Evolutionary conservation across 169 alveolate genomes (phyloP).

Genomic region (Plasmodium coatneyi): DNA sequence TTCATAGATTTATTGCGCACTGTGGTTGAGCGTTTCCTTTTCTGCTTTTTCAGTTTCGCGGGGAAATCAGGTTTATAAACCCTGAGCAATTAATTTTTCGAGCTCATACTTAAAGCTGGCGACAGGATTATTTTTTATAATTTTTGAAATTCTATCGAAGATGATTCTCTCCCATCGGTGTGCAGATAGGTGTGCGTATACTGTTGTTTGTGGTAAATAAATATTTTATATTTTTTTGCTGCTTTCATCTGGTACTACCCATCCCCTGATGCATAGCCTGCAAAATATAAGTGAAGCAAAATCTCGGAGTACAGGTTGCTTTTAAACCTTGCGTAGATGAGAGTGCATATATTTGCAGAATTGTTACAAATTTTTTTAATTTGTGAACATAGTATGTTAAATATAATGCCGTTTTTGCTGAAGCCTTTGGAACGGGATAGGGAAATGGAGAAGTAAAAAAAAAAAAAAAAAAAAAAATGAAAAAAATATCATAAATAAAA

Average conservation of each 20-base stretch:
- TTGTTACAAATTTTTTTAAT: neutral
- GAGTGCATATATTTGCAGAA: neutral
- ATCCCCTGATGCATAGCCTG: neutral
- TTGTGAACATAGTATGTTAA: neutral
- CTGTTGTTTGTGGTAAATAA: neutral
- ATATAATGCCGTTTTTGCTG: neutral
- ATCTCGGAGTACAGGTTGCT: neutral
- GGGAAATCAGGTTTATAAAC: constrained; percentile 9
- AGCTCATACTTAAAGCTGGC: neutral
- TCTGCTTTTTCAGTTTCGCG: neutral
- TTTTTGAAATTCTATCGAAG: neutral
- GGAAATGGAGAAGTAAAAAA: neutral
- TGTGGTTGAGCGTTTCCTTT: neutral
- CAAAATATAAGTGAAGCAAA: neutral
- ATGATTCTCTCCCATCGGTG: neutral
- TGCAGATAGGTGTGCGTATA: neutral
- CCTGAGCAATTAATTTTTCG: neutral
- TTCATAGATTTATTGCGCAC: neutral
- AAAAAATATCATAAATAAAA: neutral
- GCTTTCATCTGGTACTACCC: neutral
- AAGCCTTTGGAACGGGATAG: neutral
- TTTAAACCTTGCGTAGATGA: neutral
- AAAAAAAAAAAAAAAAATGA: neutral
- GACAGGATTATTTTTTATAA: neutral
- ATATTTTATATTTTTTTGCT: neutral